A percentile compares a stretch with the other conserved stretches of the same genome.
Conservation (phyloP, 225 moss, liverwort and hornwort genomes). For the Ulota crispa region DNA sequence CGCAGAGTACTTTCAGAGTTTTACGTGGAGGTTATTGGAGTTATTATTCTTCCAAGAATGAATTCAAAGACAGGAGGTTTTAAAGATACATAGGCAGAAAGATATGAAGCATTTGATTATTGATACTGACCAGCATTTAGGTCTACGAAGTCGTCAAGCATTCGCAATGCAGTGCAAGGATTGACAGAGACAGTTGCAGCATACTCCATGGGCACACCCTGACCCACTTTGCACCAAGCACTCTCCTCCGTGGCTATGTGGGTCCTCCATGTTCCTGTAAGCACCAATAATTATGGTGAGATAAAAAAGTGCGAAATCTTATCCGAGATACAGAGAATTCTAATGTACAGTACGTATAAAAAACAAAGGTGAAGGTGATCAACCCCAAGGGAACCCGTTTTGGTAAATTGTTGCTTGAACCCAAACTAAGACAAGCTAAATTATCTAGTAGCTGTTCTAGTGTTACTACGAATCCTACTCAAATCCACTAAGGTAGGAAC, state of each 20-base stretch:
- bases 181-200: slow-evolving; percentile 86
- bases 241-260: slow-evolving; percentile 66
- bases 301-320: background rate
- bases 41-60: slow-evolving; percentile 13
- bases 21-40: slow-evolving; percentile 1
- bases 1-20: slow-evolving; percentile 1
- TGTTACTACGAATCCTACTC: background rate
- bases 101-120: slow-evolving; percentile 14
- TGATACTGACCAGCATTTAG: slow-evolving; percentile 60
- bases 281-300: slow-evolving; percentile 14
- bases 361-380: background rate
- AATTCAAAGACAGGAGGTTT: too few relatives aligned
- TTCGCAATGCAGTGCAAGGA: slow-evolving; percentile 78
- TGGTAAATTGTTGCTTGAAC: background rate
- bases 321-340: background rate
- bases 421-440: background rate
- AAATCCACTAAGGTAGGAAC: background rate
- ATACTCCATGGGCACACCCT: slow-evolving; percentile 75
- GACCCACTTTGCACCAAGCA: slow-evolving; percentile 76
- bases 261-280: slow-evolving; percentile 83
- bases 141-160: slow-evolving; percentile 77
- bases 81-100: slow-evolving; percentile 15
- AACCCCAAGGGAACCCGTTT: background rate
- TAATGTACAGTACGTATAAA: background rate
- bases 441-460: background rate